Base-by-base conservation (phyloP, 768 basidiomycete genomes). In the Pleurotus pulmonarius region DNA sequence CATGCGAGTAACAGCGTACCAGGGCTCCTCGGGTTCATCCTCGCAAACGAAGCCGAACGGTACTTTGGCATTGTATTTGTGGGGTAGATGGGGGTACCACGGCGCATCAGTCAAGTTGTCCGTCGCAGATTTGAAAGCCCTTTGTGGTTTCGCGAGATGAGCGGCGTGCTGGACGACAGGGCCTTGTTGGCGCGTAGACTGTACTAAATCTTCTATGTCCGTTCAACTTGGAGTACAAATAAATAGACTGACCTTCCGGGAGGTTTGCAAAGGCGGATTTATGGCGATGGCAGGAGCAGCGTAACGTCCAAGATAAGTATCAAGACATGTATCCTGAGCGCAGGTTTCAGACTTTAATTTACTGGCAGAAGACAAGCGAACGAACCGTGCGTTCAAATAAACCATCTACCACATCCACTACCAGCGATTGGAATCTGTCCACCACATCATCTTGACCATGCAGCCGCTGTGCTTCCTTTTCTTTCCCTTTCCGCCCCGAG, bases 401-500 rank as follows among this genome's bases (percentile, higher is more conserved):
- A 46, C 81, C 79, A 67, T 99, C 96, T 78, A 96, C 82, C 0
- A 83, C 75, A 65, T 94, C 92, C n/a, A 92, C 87, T 1, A 96
- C 79, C 18, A 83, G 69, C 15, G 83, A 75, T 61, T 89, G 82
- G 67, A 94, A 96, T 60, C 83, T 84, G 67, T 97, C 95, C 29
- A 91, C 70, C 3, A 95, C 80, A 70, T 94, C 90, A 62, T 97
- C 93, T 64, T 90, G 81, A 55, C 75, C 81, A 55, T 79, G 75
- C 51, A 89, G 63, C 62, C 75, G 79, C 16, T 70, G 74, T 7
- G 24, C n/a, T 22, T n/a, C 51, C 64, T 86, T 85, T 11, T 24
- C 80, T 82, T 67, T 86, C 85, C 25, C 73, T 70, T 49, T 71
- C 73, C 26, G 61, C 60, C 29, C 57, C 3, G 25, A 61, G 29